Conservation (phyloP, 1,139 yeast genomes). For the Saccharomyces pastorianus region DNA sequence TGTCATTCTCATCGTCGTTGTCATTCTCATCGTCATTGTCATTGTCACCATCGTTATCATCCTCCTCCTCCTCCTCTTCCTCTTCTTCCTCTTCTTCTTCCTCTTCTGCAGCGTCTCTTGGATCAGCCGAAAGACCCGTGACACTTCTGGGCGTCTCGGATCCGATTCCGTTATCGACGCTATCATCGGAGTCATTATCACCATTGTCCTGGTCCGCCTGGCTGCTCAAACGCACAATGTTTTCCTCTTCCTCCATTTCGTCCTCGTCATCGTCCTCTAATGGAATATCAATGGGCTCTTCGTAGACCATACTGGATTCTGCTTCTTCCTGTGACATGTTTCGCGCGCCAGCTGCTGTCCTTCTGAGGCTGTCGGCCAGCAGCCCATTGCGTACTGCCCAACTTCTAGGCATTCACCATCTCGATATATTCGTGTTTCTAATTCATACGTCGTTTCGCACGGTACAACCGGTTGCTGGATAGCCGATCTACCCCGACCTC, state of each 20-base stretch:
- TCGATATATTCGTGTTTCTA: not conserved
- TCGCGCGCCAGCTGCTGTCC: not conserved
- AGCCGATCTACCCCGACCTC: not conserved
- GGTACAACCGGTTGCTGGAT: not conserved
- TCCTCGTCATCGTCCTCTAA: constrained; percentile 14
- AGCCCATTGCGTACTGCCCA: not conserved
- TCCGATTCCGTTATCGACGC: not conserved
- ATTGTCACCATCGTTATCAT: constrained; percentile 9
- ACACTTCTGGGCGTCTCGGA: not conserved
- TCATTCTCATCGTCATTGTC: constrained; percentile 15
- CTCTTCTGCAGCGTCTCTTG: not conserved
- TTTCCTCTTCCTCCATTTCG: constrained; percentile 7
- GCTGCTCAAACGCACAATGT: not conserved
- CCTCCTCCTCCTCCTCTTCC: constrained; percentile 10
- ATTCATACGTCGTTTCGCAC: not conserved
- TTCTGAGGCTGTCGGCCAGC: too few species aligned
- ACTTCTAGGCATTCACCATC: not conserved
- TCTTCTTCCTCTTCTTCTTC: constrained; percentile 6
- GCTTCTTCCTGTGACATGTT: constrained; percentile 9
- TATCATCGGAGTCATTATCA: not conserved
- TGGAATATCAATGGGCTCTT: constrained; percentile 17
- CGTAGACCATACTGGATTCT: constrained; percentile 12
- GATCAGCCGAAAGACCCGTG: not conserved
- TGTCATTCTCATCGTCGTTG: constrained; percentile 7
- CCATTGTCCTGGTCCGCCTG: not conserved